Evolutionary conservation across 2,329 filamentous ascomycete species (phyloP).

Genomic region (Pyrenochaeta sp.): DNA sequence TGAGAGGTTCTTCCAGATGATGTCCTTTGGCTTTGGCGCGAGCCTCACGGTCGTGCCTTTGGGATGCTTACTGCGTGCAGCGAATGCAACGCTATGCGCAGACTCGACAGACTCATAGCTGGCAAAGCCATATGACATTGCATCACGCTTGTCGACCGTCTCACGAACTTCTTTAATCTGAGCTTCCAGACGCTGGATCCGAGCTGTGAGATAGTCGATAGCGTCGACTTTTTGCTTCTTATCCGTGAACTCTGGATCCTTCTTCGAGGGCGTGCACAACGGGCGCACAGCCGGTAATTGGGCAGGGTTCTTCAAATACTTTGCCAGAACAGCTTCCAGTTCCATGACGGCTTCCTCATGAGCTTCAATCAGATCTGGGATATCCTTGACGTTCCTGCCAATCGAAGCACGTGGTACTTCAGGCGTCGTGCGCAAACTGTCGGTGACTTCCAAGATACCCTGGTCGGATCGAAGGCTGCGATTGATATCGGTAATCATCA

Average conservation of each 20-base stretch:
- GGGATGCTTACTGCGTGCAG: slow-evolving; percentile 79
- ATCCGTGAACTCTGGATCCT: slow-evolving; percentile 69
- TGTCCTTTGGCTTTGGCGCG: slow-evolving; percentile 85
- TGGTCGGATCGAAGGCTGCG: slow-evolving; percentile 80
- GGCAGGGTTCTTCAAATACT: slow-evolving; percentile 87
- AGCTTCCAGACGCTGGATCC: slow-evolving; percentile 81
- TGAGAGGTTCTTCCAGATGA: slow-evolving; percentile 95
- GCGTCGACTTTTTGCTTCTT: slow-evolving; percentile 83
- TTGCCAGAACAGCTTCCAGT: slow-evolving; percentile 83
- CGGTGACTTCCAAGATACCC: slow-evolving; percentile 83
- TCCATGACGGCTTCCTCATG: slow-evolving; percentile 82
- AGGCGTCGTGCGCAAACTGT: slow-evolving; percentile 78
- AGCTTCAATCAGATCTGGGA: slow-evolving; percentile 83
- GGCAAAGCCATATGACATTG: slow-evolving; percentile 91
- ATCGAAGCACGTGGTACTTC: slow-evolving; percentile 82
- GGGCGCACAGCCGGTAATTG: slow-evolving; percentile 80
- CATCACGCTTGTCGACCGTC: slow-evolving; percentile 84
- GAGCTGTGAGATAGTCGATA: slow-evolving; percentile 88
- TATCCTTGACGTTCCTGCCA: slow-evolving; percentile 88
- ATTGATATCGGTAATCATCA: slow-evolving; percentile 83
- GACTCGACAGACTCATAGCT: slow-evolving; percentile 89
- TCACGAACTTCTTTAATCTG: slow-evolving; percentile 85
- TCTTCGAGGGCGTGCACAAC: slow-evolving; percentile 79
- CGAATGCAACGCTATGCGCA: slow-evolving; percentile 86
- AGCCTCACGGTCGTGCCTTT: slow-evolving; percentile 78